Percentiles rank a stretch among this genome's conserved stretches.
Conservation (phyloP, 2,329 filamentous ascomycete genomes). For the Fusarium sp. region DNA sequence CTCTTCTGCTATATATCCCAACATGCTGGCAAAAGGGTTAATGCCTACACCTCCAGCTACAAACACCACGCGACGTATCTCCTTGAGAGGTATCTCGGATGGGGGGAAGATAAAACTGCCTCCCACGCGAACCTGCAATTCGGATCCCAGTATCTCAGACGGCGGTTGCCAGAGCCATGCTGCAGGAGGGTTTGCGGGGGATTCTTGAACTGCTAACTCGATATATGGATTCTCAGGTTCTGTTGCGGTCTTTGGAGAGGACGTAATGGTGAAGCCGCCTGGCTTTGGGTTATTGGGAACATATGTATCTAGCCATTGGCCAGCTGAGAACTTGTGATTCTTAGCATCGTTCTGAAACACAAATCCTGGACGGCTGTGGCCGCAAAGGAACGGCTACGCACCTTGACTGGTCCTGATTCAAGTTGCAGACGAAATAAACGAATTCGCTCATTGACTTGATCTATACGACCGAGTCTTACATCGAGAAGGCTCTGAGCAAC, state of each 20-base stretch:
- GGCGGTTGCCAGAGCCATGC: constrained; percentile 77
- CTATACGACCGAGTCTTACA: constrained; percentile 70
- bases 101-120: constrained; percentile 86
- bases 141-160: constrained; percentile 65
- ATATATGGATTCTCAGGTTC: constrained; percentile 61
- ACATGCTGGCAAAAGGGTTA: constrained; percentile 82
- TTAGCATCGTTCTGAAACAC: not conserved
- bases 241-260: constrained; percentile 70
- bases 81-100: constrained; percentile 51
- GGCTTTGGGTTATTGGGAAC: constrained; percentile 75
- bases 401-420: constrained; percentile 59
- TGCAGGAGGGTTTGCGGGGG: constrained; percentile 76
- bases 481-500: constrained; percentile 62
- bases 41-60: constrained; percentile 86
- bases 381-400: constrained; percentile 45
- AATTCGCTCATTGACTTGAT: constrained; percentile 73
- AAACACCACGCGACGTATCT: constrained; percentile 71
- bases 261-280: constrained; percentile 91
- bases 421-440: constrained; percentile 75
- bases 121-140: constrained; percentile 77
- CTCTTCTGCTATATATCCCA: constrained; percentile 66
- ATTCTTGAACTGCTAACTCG: constrained; percentile 82
- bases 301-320: constrained; percentile 90
- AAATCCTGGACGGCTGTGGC: too few species aligned
- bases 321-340: constrained; percentile 73